Evolutionary conservation across 2,329 filamentous ascomycete species (phyloP), one percentile per base, ranked within the genome.

Genomic region (Aspergillus udagawae): DNA sequence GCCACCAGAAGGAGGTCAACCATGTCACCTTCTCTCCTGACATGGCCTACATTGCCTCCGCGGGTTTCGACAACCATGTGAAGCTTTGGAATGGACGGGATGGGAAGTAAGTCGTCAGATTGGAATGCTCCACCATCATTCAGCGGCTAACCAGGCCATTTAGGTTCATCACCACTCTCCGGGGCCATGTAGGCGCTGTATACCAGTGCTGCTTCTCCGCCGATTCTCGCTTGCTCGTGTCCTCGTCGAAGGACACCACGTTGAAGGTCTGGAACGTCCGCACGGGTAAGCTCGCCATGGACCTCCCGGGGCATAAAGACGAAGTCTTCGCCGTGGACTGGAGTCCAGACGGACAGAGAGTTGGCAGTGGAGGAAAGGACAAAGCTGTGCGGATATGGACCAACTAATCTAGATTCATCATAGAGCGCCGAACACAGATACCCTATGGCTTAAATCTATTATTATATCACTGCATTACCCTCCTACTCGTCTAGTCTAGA

Each of bases 1-100:
- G 94, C 2, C 94, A 99, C 69, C 91, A 97, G 73, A 97, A 97
- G 77, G 90, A 93, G 70, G 92, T 97, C 65, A 97, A 97, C 73
- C 90, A 97, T 71, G 92, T 97, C 50, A 89, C 88, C 0, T 97
- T 97, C 75, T 96, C 91, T 0, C 92, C 93, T 0, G 92, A 97
- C 69, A 93, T 92, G 35, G 82, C 85, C 8, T 83, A 93, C 57
- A 92, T 99, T 66, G 94, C 94, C 8, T 95, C 90, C 41, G 87
- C 90, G 8, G 88, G 88, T 3, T 99, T 93, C 78, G 94, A 99
- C 73, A 99, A 97, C 72, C 90, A 93, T 67, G 91, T 93, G 65
- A 96, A 96, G 76, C 77, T 97, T 27, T 97, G 92, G 92, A 90
- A 87, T 64, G 89, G 88, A 2, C 82, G 84, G 70, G 89, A 87